Evolutionary conservation across 306 rosid genomes (phyloP).

Genomic region (Castanospermum australe): DNA sequence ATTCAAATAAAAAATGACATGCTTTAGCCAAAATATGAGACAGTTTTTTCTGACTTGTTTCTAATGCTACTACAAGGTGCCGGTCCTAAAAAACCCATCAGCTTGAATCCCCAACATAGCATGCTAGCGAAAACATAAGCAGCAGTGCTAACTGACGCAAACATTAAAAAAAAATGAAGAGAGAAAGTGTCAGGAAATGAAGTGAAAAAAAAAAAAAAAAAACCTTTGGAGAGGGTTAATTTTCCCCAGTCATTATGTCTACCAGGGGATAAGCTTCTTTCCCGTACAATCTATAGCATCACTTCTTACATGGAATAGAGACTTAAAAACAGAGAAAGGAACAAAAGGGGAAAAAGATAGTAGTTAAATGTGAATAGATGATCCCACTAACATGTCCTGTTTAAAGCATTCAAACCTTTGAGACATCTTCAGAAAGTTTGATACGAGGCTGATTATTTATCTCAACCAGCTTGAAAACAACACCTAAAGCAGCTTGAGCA

Average conservation of each 20-base stretch:
- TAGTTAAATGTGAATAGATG: not conserved
- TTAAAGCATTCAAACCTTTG: constrained; percentile 57
- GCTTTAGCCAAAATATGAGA: not conserved
- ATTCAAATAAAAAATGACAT: not conserved
- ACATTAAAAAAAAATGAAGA: not conserved
- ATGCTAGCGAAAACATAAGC: not conserved
- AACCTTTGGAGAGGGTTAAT: constrained; percentile 85
- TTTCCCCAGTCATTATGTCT: constrained; percentile 78
- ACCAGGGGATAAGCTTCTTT: constrained; percentile 81
- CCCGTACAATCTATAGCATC: constrained; percentile 70
- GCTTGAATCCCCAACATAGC: not conserved
- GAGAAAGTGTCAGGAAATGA: not conserved
- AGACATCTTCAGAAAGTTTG: constrained; percentile 82
- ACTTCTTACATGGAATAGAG: constrained; percentile 84
- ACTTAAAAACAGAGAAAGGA: constrained; percentile 49
- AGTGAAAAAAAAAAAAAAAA: constrained; percentile 3
- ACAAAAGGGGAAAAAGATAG: not conserved
- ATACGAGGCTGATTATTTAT: constrained; percentile 80
- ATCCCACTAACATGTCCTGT: not conserved
- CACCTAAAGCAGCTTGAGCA: constrained; percentile 89
- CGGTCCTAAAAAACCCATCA: not conserved
- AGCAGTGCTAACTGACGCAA: not conserved
- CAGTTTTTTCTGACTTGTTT: not conserved
- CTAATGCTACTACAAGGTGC: not conserved
- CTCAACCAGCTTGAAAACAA: constrained; percentile 92